Conservation (phyloP, 139 green algal species). For the Chlorella sorokiniana region DNA sequence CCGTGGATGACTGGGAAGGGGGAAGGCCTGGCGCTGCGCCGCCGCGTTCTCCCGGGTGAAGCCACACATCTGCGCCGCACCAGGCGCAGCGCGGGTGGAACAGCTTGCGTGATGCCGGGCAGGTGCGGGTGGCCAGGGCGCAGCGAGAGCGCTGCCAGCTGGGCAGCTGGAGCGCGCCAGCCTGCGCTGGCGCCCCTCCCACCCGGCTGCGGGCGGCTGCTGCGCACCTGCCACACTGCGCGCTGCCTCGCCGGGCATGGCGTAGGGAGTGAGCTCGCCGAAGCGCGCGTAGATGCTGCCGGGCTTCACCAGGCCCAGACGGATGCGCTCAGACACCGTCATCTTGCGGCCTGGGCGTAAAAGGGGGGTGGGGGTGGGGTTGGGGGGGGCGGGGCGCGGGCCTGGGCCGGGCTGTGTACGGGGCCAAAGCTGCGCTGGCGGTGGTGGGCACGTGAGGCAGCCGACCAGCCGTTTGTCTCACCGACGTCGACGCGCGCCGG, state of each 20-base stretch:
- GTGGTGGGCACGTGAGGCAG: background rate
- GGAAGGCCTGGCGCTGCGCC: background rate
- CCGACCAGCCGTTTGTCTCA: background rate
- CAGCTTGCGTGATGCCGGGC: too few relatives aligned
- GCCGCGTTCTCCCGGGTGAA: background rate
- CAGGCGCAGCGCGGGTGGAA: too few relatives aligned
- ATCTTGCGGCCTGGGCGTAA: constrained; percentile 1
- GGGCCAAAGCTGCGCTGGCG: background rate
- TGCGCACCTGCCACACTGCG: constrained; percentile 6
- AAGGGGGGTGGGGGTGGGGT: background rate
- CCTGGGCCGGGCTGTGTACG: background rate
- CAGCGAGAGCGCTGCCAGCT: too few relatives aligned
- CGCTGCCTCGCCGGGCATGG: background rate
- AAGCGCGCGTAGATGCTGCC: constrained; percentile 21
- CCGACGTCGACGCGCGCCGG: background rate
- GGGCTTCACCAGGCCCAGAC: constrained; percentile 19
- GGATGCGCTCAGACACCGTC: constrained; percentile 20
- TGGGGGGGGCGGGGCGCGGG: background rate
- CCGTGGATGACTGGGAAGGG: background rate
- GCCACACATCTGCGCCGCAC: background rate
- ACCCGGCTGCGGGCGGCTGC: background rate
- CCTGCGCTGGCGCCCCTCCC: too few relatives aligned
- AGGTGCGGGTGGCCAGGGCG: too few relatives aligned
- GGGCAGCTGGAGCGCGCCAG: too few relatives aligned
- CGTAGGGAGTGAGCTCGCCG: constrained; percentile 11